Evolutionary conservation across 1,284 basidiomycete genomes (phyloP).

Genomic region (Ustilago esculenta): DNA sequence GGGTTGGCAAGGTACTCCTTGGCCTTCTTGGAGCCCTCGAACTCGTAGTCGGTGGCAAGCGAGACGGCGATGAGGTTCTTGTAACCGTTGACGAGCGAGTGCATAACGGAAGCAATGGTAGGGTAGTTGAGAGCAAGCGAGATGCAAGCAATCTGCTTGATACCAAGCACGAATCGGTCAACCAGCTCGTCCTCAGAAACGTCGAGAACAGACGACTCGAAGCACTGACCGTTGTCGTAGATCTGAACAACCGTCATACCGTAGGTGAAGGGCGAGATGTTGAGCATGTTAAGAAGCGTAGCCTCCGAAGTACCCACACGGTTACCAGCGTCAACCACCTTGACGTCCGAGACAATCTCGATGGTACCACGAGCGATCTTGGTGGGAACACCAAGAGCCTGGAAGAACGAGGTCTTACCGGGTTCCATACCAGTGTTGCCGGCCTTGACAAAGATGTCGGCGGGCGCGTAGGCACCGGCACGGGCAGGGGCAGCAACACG

Average conservation of each 20-base stretch:
- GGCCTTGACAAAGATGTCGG: conserved; percentile 88
- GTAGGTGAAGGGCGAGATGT: conserved; percentile 87
- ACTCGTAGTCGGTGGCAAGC: conserved; percentile 91
- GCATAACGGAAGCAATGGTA: conserved; percentile 89
- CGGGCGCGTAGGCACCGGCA: conserved; percentile 94
- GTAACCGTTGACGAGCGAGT: conserved; percentile 98
- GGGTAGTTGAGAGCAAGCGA: conserved; percentile 95
- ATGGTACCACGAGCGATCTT: conserved; percentile 99
- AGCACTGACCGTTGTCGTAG: conserved; percentile 69
- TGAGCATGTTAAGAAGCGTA: conserved; percentile 97
- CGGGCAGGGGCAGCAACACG: conserved; percentile 97
- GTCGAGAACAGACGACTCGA: conserved; percentile 88
- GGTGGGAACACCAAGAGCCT: conserved; percentile 98
- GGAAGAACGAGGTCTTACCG: conserved; percentile 82
- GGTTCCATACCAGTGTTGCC: conserved; percentile 99
- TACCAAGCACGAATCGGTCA: conserved; percentile 87
- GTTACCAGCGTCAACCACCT: conserved; percentile 89
- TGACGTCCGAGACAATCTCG: conserved; percentile 97
- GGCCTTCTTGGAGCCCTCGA: conserved; percentile 91
- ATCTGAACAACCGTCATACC: conserved; percentile 86
- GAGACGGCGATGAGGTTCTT: conserved; percentile 93
- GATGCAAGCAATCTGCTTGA: conserved; percentile 95
- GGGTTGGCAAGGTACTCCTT: conserved; percentile 98
- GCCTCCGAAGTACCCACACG: conserved; percentile 98
- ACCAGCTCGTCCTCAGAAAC: conserved; percentile 90